Conservation (phyloP, 164 flowering plant genomes). For the Piper longum region DNA sequence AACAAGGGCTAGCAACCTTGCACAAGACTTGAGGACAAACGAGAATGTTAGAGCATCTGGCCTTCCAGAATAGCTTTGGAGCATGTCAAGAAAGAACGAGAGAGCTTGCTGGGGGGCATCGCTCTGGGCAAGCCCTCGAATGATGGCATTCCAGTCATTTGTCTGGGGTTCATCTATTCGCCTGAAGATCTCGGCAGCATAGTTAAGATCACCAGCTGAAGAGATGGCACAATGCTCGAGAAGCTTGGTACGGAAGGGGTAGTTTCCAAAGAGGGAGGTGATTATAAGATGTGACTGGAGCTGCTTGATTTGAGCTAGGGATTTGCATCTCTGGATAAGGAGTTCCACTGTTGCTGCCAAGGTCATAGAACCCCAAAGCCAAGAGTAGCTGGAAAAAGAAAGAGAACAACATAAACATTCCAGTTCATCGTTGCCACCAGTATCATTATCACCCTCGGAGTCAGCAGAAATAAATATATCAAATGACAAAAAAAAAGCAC, state of each 20-base stretch:
- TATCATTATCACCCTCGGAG: no score
- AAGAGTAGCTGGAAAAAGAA: no score
- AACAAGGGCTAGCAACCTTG: conserved; percentile 36
- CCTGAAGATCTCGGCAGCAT: conserved; percentile 39
- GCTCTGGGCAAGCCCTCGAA: conserved; percentile 60
- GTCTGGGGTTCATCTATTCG: conserved; percentile 35
- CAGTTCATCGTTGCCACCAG: no score
- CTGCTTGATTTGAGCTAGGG: conserved; percentile 43
- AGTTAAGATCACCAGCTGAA: conserved; percentile 32
- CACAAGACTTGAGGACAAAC: conserved; percentile 68
- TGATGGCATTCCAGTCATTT: conserved; percentile 72
- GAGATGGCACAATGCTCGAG: conserved; percentile 56
- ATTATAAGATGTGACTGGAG: conserved; percentile 52
- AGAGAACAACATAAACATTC: no score
- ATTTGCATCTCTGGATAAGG: conserved; percentile 30
- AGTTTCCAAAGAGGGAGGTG: conserved; percentile 35
- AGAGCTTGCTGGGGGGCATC: conserved; percentile 38
- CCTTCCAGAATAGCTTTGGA: conserved; percentile 1
- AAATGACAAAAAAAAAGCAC: no score
- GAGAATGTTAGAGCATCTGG: conserved; percentile 84
- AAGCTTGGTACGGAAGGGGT: conserved; percentile 40
- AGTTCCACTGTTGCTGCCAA: neutral
- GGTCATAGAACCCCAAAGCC: no score
- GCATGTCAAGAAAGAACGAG: conserved; percentile 27
- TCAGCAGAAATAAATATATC: no score